A percentile compares a stretch with the other conserved stretches of the same genome.
phyloP scores from a whole-genome alignment of 208 protist genomes.

The Tritrichomonas foetus region DNA sequence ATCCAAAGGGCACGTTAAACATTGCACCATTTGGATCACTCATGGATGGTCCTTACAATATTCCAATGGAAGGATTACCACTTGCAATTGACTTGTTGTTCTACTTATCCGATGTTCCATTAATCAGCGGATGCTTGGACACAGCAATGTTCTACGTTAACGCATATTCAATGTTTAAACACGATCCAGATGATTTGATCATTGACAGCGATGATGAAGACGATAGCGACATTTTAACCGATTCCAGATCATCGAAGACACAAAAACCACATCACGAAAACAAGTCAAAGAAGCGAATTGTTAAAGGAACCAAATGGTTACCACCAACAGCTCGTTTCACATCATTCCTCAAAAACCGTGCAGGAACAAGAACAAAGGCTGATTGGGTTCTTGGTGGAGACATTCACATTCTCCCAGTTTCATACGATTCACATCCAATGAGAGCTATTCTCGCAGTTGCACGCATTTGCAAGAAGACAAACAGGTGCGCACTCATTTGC shows the following conservation, averaged over 20 bases:
- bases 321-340: not conserved
- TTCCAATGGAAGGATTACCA: not conserved
- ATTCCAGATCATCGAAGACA: too few relatives aligned
- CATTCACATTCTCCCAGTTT: not conserved
- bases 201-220: too few relatives aligned
- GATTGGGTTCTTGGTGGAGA: not conserved
- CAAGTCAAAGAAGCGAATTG: too few relatives aligned
- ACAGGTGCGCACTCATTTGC: not conserved
- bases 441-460: not conserved
- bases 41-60: not conserved
- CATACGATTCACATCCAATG: not conserved
- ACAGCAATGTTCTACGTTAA: not conserved
- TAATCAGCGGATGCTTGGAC: not conserved
- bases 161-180: not conserved
- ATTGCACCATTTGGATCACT: not conserved
- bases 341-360: not conserved
- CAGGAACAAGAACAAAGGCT: not conserved
- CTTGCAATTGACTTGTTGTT: not conserved
- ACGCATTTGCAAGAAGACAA: not conserved
- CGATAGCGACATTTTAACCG: too few relatives aligned
- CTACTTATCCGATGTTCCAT: not conserved
- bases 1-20: not conserved
- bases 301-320: not conserved
- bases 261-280: too few relatives aligned
- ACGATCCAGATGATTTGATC: too few relatives aligned